These are phyloP conservation scores for Fremontodendron californicum DNA, from an alignment of 345 rosid genomes.

Conservation along the genomic window DNA sequence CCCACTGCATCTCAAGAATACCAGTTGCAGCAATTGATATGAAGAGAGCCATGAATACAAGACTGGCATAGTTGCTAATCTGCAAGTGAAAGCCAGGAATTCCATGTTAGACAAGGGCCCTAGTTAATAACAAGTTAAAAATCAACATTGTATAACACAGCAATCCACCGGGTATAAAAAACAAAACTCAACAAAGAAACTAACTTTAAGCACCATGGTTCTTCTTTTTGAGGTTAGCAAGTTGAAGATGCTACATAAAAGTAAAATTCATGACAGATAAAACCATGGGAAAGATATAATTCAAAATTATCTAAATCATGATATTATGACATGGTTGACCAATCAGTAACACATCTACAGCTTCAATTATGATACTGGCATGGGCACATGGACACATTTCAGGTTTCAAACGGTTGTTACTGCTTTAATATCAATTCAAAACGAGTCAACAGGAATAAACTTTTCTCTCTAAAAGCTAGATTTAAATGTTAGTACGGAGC, in stretches of 20 bases:
- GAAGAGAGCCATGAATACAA: constrained; percentile 84
- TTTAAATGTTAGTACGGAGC: background rate
- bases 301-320: background rate
- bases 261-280: background rate
- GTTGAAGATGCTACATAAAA: background rate
- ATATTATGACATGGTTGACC: background rate
- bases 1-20: constrained; percentile 99
- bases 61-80: constrained; percentile 94
- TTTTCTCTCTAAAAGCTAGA: background rate
- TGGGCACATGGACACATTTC: background rate
- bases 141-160: background rate
- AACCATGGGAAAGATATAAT: background rate
- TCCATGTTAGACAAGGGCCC: background rate
- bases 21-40: constrained; percentile 92
- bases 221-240: background rate
- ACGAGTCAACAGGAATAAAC: background rate
- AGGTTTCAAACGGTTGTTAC: background rate
- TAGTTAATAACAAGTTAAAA: background rate
- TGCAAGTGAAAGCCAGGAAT: constrained; percentile 31
- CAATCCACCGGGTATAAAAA: background rate
- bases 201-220: background rate
- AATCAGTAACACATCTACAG: background rate
- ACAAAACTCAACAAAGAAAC: background rate
- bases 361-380: background rate
- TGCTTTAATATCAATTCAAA: background rate